Evolutionary conservation across 169 alveolate genomes (phyloP).

Genomic region (Cryptosporidium meleagridis): DNA sequence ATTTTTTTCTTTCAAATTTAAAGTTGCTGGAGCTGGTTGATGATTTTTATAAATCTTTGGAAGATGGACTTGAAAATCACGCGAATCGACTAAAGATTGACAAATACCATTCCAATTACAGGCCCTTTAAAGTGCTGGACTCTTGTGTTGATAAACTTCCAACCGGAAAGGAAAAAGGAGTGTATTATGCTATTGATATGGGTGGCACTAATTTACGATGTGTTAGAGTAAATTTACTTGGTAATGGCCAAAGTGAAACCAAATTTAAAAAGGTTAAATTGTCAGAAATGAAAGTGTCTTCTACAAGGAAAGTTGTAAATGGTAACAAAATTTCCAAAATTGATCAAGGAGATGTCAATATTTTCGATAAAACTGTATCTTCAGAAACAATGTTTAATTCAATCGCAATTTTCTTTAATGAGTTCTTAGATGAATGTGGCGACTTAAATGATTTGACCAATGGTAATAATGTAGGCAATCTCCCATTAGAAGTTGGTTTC

Average conservation of each 20-base stretch:
- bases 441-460: slow-evolving; percentile 9
- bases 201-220: slow-evolving; percentile 91
- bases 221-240: slow-evolving; percentile 85
- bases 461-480: not conserved
- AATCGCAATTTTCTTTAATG: slow-evolving; percentile 39
- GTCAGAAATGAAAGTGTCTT: slow-evolving; percentile 9
- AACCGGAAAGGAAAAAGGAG: slow-evolving; percentile 89
- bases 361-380: slow-evolving; percentile 8
- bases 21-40: slow-evolving; percentile 23
- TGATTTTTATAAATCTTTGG: slow-evolving; percentile 29
- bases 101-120: not conserved
- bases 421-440: slow-evolving; percentile 45
- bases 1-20: slow-evolving; percentile 13
- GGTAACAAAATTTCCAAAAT: not conserved
- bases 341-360: not conserved
- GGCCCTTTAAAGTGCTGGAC: slow-evolving; percentile 85
- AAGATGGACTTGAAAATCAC: slow-evolving; percentile 18
- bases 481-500: slow-evolving; percentile 30
- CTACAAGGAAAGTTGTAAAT: not conserved
- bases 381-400: slow-evolving; percentile 65
- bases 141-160: slow-evolving; percentile 86
- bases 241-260: slow-evolving; percentile 76
- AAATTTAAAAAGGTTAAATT: slow-evolving; percentile 34
- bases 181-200: slow-evolving; percentile 89
- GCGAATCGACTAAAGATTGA: not conserved